Percentiles rank a stretch among this genome's conserved stretches.
Conservation (phyloP, 2,329 filamentous ascomycete species). For the Xylaria sp. region DNA sequence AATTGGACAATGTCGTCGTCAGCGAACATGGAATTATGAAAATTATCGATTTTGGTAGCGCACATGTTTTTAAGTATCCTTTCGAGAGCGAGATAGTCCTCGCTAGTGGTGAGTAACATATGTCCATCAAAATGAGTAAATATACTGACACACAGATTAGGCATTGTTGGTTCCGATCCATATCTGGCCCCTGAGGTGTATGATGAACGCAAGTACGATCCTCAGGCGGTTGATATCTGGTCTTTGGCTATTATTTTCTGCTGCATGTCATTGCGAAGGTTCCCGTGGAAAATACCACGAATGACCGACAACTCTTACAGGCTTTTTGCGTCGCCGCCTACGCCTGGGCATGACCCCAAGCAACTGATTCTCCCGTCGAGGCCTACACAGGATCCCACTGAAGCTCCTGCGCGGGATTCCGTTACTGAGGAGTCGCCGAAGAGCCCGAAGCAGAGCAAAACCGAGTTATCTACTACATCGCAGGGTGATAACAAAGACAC, state of each 20-base stretch:
- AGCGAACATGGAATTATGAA: conserved; percentile 98
- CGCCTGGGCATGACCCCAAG: conserved; percentile 74
- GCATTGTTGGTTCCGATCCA: conserved; percentile 84
- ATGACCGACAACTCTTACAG: conserved; percentile 94
- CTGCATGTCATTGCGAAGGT: conserved; percentile 95
- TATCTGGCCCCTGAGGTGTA: conserved; percentile 98
- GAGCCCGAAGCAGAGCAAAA: conserved; percentile 43
- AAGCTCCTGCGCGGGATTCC: conserved; percentile 55
- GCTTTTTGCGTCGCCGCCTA: conserved; percentile 87
- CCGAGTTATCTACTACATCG: conserved; percentile 44
- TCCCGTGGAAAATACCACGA: conserved; percentile 96
- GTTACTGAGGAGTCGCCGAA: conserved; percentile 51
- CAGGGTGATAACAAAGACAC: conserved; percentile 47
- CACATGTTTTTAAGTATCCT: conserved; percentile 95
- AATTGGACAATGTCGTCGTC: conserved; percentile 97
- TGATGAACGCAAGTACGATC: conserved; percentile 91
- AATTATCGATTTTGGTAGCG: conserved; percentile 98
- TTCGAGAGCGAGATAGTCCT: conserved; percentile 90
- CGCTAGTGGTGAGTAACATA: conserved; percentile 74
- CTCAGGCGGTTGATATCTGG: conserved; percentile 95
- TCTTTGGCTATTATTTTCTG: conserved; percentile 98
- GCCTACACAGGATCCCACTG: conserved; percentile 58
- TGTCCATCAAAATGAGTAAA: not conserved
- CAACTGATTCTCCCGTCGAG: conserved; percentile 61
- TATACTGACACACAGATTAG: conserved; percentile 50